A percentile compares a stretch with the other conserved stretches of the same genome.
Evolutionary conservation across 1,284 basidiomycete genomes (phyloP).

Genomic region (Ganoderma meredithae): DNA sequence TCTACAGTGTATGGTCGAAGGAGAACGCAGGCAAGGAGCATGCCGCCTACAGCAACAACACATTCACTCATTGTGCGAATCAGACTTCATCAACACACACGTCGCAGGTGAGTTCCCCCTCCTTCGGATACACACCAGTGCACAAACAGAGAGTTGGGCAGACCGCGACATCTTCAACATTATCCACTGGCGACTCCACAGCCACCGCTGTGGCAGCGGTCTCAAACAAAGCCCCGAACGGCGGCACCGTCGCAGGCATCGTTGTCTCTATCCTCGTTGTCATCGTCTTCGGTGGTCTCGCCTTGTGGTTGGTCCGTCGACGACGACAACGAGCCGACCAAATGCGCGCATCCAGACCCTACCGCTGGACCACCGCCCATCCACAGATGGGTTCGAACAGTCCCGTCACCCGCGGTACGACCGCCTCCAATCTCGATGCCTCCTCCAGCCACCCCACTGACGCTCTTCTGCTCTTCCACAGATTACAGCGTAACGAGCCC

Average conservation of each 20-base stretch:
- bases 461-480: background rate
- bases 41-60: conserved; percentile 19
- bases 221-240: background rate
- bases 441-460: background rate
- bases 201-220: background rate
- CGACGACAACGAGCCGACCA: background rate
- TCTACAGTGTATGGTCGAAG: conserved; percentile 20
- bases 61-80: conserved; percentile 23
- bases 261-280: background rate
- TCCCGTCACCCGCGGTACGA: background rate
- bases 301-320: background rate
- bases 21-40: conserved; percentile 22
- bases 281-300: background rate
- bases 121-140: background rate
- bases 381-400: background rate
- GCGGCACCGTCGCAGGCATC: conserved; percentile 4
- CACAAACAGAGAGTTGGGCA: background rate
- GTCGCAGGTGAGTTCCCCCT: background rate
- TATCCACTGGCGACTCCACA: background rate
- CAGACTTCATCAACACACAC: conserved; percentile 1
- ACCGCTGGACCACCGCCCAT: background rate
- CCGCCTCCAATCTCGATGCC: no score
- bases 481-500: background rate
- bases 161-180: background rate
- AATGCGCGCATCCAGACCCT: background rate